A percentile compares a stretch with the other conserved stretches of the same genome.
Conservation (phyloP, 805 yeast species). For the Metschnikowia borealis region DNA sequence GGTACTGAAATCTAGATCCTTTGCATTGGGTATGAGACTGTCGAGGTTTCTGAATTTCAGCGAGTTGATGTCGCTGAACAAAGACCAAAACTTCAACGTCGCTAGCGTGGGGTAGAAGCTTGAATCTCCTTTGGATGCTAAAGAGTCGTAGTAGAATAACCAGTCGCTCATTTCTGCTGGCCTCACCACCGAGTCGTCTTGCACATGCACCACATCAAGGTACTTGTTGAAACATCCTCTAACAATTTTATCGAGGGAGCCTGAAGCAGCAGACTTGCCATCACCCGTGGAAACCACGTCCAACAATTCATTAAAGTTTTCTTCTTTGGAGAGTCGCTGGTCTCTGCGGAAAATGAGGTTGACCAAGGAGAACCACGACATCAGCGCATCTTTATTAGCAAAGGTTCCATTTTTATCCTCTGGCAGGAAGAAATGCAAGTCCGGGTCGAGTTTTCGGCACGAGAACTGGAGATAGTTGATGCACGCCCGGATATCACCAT, state of each 20-base stretch:
- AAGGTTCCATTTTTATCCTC: background rate
- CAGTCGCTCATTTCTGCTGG: constrained; percentile 69
- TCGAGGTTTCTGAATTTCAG: constrained; percentile 10
- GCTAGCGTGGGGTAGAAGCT: constrained; percentile 53
- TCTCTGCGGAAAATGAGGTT: constrained; percentile 57
- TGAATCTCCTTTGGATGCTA: constrained; percentile 31
- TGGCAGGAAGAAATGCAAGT: constrained; percentile 3
- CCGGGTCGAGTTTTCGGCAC: constrained; percentile 17
- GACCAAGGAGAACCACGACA: constrained; percentile 65
- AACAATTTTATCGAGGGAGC: constrained; percentile 60
- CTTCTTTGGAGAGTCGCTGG: constrained; percentile 41
- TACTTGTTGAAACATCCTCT: constrained; percentile 70
- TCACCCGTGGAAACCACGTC: constrained; percentile 41
- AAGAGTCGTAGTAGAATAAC: constrained; percentile 67
- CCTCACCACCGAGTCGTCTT: constrained; percentile 59
- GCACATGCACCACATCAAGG: constrained; percentile 52
- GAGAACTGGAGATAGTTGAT: constrained; percentile 77
- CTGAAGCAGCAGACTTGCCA: constrained; percentile 34
- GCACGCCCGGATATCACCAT: constrained; percentile 83
- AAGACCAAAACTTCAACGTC: constrained; percentile 57
- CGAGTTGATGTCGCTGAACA: constrained; percentile 59
- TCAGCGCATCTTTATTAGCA: constrained; percentile 52
- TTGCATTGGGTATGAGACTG: constrained; percentile 29
- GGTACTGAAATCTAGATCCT: constrained; percentile 34
- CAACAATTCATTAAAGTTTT: constrained; percentile 46